Evolutionary conservation across 2,329 filamentous ascomycete species (phyloP).

Genomic region (Clarireedia paspali): DNA sequence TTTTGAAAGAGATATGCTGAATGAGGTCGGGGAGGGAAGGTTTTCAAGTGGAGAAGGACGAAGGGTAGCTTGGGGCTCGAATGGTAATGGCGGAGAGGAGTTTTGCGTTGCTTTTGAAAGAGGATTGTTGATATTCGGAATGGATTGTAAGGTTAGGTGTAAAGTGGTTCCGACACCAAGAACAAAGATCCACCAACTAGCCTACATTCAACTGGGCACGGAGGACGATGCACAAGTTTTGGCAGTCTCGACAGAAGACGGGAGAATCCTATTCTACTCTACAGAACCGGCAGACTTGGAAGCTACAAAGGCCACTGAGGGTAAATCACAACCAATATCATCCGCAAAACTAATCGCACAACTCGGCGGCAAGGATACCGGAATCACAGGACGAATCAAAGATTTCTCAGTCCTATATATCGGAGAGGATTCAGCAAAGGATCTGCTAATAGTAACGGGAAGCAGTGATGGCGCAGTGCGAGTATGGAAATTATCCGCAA

Average conservation of each 20-base stretch:
- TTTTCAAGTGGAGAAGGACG: conserved; percentile 76
- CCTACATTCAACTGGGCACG: conserved; percentile 53
- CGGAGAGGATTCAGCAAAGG: conserved; percentile 30
- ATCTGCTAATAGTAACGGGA: conserved; percentile 58
- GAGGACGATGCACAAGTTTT: conserved; percentile 50
- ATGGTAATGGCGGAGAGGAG: conserved; percentile 62
- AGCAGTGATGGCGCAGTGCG: conserved; percentile 83
- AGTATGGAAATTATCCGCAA: conserved; percentile 57
- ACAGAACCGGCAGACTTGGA: conserved; percentile 46
- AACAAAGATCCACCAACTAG: conserved; percentile 78
- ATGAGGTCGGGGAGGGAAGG: conserved; percentile 67
- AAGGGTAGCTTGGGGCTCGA: conserved; percentile 70
- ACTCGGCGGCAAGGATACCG: conserved; percentile 64
- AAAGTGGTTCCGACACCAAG: conserved; percentile 57
- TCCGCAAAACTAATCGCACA: conserved; percentile 65
- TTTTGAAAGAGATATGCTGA: conserved; percentile 67
- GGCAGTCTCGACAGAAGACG: conserved; percentile 83
- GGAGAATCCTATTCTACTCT: conserved; percentile 75
- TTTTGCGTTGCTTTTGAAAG: conserved; percentile 87
- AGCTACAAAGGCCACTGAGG: conserved; percentile 25
- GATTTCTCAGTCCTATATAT: conserved; percentile 62
- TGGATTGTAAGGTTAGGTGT: conserved; percentile 77
- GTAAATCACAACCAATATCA: conserved; percentile 40
- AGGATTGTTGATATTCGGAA: conserved; percentile 76
- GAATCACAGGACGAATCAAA: conserved; percentile 73